These are phyloP conservation scores for Trapa bicornis DNA, from an alignment of 345 rosid species.

Conservation along the genomic window DNA sequence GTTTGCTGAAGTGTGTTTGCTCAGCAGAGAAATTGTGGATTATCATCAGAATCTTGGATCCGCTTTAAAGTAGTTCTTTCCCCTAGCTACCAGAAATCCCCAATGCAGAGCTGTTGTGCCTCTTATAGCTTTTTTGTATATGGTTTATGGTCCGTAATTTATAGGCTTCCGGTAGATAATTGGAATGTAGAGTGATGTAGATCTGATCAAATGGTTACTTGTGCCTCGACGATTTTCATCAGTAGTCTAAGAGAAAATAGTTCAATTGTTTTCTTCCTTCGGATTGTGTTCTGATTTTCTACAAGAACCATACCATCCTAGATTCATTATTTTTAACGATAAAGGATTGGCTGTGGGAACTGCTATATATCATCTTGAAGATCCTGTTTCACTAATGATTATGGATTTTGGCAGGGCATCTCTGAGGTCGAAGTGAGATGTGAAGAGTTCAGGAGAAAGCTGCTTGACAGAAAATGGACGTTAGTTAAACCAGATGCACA, in stretches of 20 bases:
- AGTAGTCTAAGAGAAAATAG: no score
- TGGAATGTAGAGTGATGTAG: neutral
- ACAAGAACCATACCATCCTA: neutral
- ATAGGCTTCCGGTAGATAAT: neutral
- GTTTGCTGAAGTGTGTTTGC: no score
- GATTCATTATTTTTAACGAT: neutral
- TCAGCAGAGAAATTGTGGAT: no score
- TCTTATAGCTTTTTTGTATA: no score
- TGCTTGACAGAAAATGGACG: conserved; percentile 68
- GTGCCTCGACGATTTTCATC: no score
- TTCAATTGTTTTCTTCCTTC: neutral
- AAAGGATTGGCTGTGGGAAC: neutral
- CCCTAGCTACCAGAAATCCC: no score
- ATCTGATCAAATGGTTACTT: neutral
- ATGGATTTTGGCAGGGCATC: conserved; percentile 18
- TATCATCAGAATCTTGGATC: no score
- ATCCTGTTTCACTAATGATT: neutral
- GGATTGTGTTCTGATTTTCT: neutral
- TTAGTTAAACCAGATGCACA: conserved; percentile 42
- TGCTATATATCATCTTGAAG: neutral
- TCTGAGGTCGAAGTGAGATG: conserved; percentile 18
- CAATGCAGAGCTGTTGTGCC: no score
- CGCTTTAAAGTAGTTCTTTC: no score
- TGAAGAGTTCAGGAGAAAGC: conserved; percentile 23
- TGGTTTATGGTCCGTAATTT: no score